Evolutionary conservation across 2,329 filamentous ascomycete species (phyloP), one percentile per base, ranked within the genome.

Genomic region (Calonectria leucothoes): DNA sequence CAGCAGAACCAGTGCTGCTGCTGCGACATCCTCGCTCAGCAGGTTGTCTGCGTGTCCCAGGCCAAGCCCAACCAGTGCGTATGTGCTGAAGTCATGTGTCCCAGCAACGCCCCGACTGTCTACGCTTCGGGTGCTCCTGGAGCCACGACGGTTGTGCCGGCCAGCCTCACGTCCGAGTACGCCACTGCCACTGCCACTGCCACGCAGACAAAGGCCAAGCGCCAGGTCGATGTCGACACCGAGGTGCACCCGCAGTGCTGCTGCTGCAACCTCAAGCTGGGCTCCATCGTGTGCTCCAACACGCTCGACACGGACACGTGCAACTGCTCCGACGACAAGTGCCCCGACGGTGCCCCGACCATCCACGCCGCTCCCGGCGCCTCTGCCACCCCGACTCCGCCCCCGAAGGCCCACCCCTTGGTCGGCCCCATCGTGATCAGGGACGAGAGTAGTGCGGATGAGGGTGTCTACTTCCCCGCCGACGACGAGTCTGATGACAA

Each of bases 231-330:
- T 7, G 23, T 29, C 23, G 55, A 61, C 23, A 39, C 35, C 23
- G 55, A 61, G 35, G 55, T 61, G 12, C 55, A 61, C 55, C 55
- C 55, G 3, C 55, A 61, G 4, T 81, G 79, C 70, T 81, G 79
- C 64, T 81, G 78, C 71, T 81, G 79, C 63, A 70, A 78, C 61
- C 10, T 69, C 10, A 66, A 59, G 7, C 70, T 72, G 20, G 51
- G 67, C 11, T 66, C 76, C 29, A 74, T 79, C 25, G 70, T 81
- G 12, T 81, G 79, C 48, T 20, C n/a, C 35, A 61, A 61, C 55
- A 37, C 37, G 55, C n/a, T 25, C 35, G n/a, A 35, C 23, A 3
- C 55, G 12, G 8, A 61, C 33, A 61, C 17, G 14, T 61, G 55
- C 55, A 27, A 15, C 35, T 39, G 33, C 55, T 39, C 23, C 35